phyloP scores from a whole-genome alignment of 371 early-diverging fungal genomes.

The Parasitella parasitica region DNA sequence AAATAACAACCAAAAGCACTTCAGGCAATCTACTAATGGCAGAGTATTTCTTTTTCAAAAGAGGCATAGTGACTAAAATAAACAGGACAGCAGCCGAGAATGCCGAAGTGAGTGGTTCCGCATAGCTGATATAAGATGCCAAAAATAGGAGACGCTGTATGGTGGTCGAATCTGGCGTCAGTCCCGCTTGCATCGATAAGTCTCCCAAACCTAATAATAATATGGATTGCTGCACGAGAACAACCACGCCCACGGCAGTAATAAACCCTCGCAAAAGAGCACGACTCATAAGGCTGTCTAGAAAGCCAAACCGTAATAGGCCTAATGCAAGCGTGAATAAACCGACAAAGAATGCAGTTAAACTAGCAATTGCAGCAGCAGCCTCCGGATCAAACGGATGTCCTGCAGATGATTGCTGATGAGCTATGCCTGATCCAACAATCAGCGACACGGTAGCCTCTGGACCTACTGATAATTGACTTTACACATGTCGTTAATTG shows the following conservation, averaged over 20 bases:
- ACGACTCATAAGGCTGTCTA: constrained; percentile 88
- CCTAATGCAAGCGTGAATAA: constrained; percentile 83
- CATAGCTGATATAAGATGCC: constrained; percentile 6
- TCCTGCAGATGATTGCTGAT: constrained; percentile 38
- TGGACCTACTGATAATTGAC: constrained; percentile 84
- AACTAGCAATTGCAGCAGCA: constrained; percentile 56
- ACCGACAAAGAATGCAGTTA: constrained; percentile 79
- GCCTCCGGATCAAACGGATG: constrained; percentile 35
- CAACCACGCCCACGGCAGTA: constrained; percentile 82
- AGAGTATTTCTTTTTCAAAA: constrained; percentile 45
- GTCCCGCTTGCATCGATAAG: constrained; percentile 31
- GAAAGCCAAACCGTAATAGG: constrained; percentile 86
- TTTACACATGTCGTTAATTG: constrained; percentile 13
- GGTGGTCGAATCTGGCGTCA: constrained; percentile 63
- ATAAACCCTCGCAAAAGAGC: constrained; percentile 89
- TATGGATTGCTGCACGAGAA: constrained; percentile 78
- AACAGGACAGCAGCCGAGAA: constrained; percentile 64
- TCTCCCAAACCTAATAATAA: constrained; percentile 67
- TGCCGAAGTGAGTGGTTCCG: constrained; percentile 27
- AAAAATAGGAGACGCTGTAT: constrained; percentile 66
- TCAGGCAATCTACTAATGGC: constrained; percentile 72
- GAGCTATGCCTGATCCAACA: constrained; percentile 68
- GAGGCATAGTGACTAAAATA: constrained; percentile 55
- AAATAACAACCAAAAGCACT: constrained; percentile 74
- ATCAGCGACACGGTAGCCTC: constrained; percentile 87